Evolutionary conservation across 2,329 filamentous ascomycete species (phyloP).

Genomic region (Tympanopsis confertula): DNA sequence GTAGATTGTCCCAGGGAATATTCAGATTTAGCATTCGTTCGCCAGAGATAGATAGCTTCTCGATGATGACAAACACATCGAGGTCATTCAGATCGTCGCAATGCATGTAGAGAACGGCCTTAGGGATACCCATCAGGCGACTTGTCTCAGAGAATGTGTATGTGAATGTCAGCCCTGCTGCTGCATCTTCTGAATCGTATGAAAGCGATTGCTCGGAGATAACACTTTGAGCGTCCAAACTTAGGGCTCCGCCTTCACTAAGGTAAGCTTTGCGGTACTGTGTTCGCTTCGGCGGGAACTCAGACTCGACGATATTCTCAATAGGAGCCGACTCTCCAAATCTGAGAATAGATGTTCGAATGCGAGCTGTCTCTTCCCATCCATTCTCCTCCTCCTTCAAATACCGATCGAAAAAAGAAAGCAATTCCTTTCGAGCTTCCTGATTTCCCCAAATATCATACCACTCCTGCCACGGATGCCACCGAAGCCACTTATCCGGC

Average conservation of each 20-base stretch:
- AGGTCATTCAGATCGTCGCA: slow-evolving; percentile 28
- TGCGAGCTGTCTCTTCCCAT: slow-evolving; percentile 31
- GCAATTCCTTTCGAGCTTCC: slow-evolving; percentile 21
- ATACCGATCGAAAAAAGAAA: slow-evolving; percentile 31
- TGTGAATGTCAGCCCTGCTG: slow-evolving; percentile 18
- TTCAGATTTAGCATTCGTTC: slow-evolving; percentile 27
- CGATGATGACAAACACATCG: slow-evolving; percentile 27
- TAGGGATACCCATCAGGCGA: slow-evolving; percentile 30
- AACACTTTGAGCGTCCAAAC: slow-evolving; percentile 5
- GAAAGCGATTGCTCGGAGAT: slow-evolving; percentile 7
- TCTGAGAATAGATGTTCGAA: slow-evolving; percentile 26
- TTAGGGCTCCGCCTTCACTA: slow-evolving; percentile 5
- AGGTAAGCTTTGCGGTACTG: slow-evolving; percentile 7
- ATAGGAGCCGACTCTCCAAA: slow-evolving; percentile 19
- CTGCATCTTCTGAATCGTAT: slow-evolving; percentile 18
- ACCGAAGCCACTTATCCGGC: slow-evolving; percentile 30
- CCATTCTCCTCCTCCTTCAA: slow-evolving; percentile 27
- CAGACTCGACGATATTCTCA: slow-evolving; percentile 14
- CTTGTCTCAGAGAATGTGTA: slow-evolving; percentile 24
- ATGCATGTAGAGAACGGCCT: slow-evolving; percentile 32
- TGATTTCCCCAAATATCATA: slow-evolving; percentile 25
- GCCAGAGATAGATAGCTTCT: slow-evolving; percentile 28
- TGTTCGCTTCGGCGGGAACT: slow-evolving; percentile 6
- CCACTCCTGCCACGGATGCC: slow-evolving; percentile 28
- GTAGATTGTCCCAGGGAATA: slow-evolving; percentile 20